These are phyloP conservation scores for Apodospora peruviana DNA, from an alignment of 495 filamentous ascomycete species.

Conservation along the genomic window DNA sequence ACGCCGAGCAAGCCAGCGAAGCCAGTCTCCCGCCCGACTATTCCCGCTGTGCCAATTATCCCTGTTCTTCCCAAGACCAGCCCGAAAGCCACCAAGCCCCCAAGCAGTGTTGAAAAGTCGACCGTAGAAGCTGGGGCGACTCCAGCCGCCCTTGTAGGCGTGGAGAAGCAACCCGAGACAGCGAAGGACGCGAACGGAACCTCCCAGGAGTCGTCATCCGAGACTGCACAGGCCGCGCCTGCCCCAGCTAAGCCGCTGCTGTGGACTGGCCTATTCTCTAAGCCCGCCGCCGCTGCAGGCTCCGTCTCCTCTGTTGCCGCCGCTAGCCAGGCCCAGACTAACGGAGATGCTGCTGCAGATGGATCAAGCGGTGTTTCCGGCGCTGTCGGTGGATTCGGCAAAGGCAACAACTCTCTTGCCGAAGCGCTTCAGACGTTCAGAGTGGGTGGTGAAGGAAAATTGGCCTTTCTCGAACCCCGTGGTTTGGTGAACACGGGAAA, in stretches of 20 bases:
- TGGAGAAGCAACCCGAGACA: conserved; percentile 20
- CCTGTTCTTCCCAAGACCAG: conserved; percentile 57
- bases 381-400: conserved; percentile 31
- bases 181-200: conserved; percentile 15
- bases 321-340: conserved; percentile 19
- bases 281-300: conserved; percentile 34
- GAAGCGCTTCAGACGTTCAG: conserved; percentile 66
- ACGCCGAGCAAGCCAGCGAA: conserved; percentile 36
- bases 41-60: conserved; percentile 64
- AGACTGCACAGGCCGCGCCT: conserved; percentile 31
- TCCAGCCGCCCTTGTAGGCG: conserved; percentile 28
- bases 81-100: conserved; percentile 33
- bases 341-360: conserved; percentile 15
- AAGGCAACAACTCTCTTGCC: conserved; percentile 60
- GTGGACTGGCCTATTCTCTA: conserved; percentile 71
- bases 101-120: conserved; percentile 25
- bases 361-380: conserved; percentile 6
- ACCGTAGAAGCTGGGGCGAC: conserved; percentile 9
- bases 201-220: conserved; percentile 11
- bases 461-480: conserved; percentile 85
- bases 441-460: conserved; percentile 55
- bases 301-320: conserved; percentile 20
- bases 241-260: conserved; percentile 56
- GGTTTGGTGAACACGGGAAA: conserved; percentile 96
- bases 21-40: conserved; percentile 48